phyloP scores from a whole-genome alignment of 305 asterid genomes.

The Fraxinus xanthoxyloides region DNA sequence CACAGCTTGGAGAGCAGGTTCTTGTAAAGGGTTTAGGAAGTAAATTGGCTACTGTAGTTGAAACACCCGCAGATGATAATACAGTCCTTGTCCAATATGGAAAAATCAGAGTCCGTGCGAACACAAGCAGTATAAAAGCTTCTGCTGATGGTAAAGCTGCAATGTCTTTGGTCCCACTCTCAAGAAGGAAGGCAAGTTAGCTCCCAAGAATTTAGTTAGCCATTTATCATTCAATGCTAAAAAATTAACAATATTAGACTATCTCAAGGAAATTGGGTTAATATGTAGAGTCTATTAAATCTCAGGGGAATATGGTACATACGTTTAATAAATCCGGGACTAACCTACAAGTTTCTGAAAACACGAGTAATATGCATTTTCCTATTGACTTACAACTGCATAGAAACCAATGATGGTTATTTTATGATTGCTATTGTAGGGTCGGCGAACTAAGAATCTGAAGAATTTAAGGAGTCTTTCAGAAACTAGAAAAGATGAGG shows the following conservation, averaged over 20 bases:
- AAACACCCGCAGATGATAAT: slow-evolving; percentile 70
- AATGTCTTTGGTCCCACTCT: slow-evolving; percentile 31
- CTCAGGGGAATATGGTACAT: background rate
- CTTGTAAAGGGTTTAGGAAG: slow-evolving; percentile 61
- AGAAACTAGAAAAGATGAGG: slow-evolving; percentile 38
- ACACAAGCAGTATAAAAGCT: slow-evolving; percentile 43
- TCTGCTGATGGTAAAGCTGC: slow-evolving; percentile 32
- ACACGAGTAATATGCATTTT: background rate
- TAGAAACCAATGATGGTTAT: background rate
- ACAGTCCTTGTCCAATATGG: slow-evolving; percentile 82
- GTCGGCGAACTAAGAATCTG: slow-evolving; percentile 44
- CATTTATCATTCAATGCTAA: background rate
- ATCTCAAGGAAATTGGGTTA: background rate
- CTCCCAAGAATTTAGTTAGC: background rate
- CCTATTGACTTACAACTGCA: background rate
- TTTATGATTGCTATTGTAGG: slow-evolving; percentile 39
- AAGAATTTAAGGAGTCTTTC: slow-evolving; percentile 52
- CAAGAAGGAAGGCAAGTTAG: slow-evolving; percentile 48
- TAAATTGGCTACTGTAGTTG: slow-evolving; percentile 78
- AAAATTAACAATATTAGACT: background rate
- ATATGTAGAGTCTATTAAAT: background rate
- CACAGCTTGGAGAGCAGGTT: slow-evolving; percentile 69
- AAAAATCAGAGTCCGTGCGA: slow-evolving; percentile 63
- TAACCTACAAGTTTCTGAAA: background rate
- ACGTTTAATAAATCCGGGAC: background rate